Evolutionary conservation across 805 yeast species (phyloP).

Genomic region (Schwanniomyces sp.): DNA sequence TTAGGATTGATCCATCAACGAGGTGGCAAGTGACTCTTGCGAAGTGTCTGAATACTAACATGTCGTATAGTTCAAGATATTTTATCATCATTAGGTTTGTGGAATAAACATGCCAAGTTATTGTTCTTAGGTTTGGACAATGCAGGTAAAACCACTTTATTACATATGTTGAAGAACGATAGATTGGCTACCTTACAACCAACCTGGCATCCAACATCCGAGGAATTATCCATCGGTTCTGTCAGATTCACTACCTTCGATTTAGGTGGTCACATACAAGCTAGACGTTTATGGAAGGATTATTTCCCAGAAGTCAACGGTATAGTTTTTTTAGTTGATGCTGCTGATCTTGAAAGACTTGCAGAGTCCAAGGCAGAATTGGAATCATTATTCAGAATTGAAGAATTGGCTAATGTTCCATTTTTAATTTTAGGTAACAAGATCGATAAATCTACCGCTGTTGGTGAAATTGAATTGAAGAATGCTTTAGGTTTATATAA

Average conservation of each 20-base stretch:
- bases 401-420: conserved; percentile 87
- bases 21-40: neutral
- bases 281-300: conserved; percentile 99
- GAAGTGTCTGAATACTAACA: conserved; percentile 7
- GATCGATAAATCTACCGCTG: conserved; percentile 92
- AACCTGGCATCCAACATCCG: conserved; percentile 97
- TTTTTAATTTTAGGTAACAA: conserved; percentile 94
- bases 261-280: conserved; percentile 97
- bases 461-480: conserved; percentile 91
- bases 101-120: conserved; percentile 50
- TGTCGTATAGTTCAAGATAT: conserved; percentile 39
- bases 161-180: conserved; percentile 70
- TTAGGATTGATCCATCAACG: neutral
- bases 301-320: conserved; percentile 99
- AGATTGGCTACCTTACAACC: conserved; percentile 97
- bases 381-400: conserved; percentile 89
- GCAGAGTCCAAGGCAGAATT: conserved; percentile 93
- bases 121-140: conserved; percentile 48
- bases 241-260: conserved; percentile 97
- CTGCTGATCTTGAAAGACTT: conserved; percentile 94
- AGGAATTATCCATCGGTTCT: conserved; percentile 94
- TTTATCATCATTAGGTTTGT: conserved; percentile 45
- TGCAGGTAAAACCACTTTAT: conserved; percentile 48
- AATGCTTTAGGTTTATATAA: conserved; percentile 78
- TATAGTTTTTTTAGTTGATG: conserved; percentile 93